Conservation (phyloP, 23 red algal species). For the Agarophyton chilense region DNA sequence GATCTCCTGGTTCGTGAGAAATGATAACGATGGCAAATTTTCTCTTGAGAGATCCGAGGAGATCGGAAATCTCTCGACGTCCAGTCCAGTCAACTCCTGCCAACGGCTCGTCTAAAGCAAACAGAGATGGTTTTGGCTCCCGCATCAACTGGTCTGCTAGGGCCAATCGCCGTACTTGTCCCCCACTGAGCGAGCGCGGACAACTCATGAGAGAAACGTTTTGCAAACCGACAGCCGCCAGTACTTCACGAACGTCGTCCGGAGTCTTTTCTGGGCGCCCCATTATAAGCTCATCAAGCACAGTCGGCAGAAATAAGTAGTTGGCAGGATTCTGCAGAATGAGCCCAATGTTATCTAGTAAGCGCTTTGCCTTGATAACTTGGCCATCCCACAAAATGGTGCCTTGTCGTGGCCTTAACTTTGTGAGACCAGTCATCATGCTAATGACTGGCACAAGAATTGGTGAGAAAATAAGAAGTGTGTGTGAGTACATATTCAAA, state of each 20-base stretch:
- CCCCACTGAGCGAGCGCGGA: slow-evolving; percentile 71
- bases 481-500: background rate
- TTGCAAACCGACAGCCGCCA: slow-evolving; percentile 66
- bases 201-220: slow-evolving; percentile 50
- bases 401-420: slow-evolving; percentile 45
- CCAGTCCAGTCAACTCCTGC: slow-evolving; percentile 79
- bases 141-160: slow-evolving; percentile 81
- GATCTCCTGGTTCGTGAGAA: slow-evolving; percentile 80
- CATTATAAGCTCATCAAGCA: slow-evolving; percentile 86
- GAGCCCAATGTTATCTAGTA: slow-evolving; percentile 57
- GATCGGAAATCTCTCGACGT: slow-evolving; percentile 46
- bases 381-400: slow-evolving; percentile 51
- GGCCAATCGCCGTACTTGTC: slow-evolving; percentile 77
- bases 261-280: slow-evolving; percentile 50
- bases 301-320: slow-evolving; percentile 53
- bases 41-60: slow-evolving; percentile 74
- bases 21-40: slow-evolving; percentile 67
- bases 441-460: background rate
- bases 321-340: slow-evolving; percentile 74
- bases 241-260: slow-evolving; percentile 54
- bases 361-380: slow-evolving; percentile 31
- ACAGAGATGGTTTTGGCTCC: slow-evolving; percentile 45
- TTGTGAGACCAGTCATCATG: slow-evolving; percentile 45
- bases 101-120: slow-evolving; percentile 87
- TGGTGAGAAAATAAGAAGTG: background rate